Percentiles rank a stretch among this genome's conserved stretches.
Evolutionary conservation across 768 basidiomycete genomes (phyloP).

Genomic region (Auricularia auricula-judae): DNA sequence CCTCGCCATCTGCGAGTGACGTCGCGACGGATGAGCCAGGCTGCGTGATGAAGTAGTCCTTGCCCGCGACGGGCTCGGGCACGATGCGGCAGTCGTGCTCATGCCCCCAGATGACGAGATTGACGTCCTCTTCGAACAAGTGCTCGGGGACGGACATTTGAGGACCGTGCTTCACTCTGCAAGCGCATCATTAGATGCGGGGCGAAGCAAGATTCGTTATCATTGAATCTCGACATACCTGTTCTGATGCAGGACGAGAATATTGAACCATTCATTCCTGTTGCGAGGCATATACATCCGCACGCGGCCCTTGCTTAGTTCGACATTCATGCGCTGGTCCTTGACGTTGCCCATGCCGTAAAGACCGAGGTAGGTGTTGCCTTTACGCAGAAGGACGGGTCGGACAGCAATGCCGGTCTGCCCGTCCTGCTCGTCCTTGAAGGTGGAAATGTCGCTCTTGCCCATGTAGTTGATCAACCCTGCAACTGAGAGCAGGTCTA

Average conservation of each 20-base stretch:
- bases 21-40: conserved; percentile 95
- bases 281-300: conserved; percentile 93
- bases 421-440: conserved; percentile 51
- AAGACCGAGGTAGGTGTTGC: conserved; percentile 74
- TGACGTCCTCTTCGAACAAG: conserved; percentile 91
- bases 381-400: conserved; percentile 86
- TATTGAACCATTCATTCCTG: conserved; percentile 90
- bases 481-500: conserved; percentile 88
- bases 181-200: not conserved
- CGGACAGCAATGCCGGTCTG: conserved; percentile 73
- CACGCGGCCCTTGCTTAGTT: conserved; percentile 86
- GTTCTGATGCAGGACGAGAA: conserved; percentile 91
- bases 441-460: conserved; percentile 75
- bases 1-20: conserved; percentile 85
- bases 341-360: conserved; percentile 97
- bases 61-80: conserved; percentile 85
- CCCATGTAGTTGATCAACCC: conserved; percentile 98
- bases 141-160: conserved; percentile 92
- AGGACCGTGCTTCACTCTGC: conserved; percentile 86
- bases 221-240: conserved; percentile 39
- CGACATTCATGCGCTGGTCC: conserved; percentile 93
- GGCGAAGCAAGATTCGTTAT: not conserved
- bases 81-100: conserved; percentile 94
- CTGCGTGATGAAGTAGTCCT: conserved; percentile 84
- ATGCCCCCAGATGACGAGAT: conserved; percentile 96